Evolutionary conservation across 129 eudicot genomes (phyloP).

Genomic region (Pittosporum tobira): DNA sequence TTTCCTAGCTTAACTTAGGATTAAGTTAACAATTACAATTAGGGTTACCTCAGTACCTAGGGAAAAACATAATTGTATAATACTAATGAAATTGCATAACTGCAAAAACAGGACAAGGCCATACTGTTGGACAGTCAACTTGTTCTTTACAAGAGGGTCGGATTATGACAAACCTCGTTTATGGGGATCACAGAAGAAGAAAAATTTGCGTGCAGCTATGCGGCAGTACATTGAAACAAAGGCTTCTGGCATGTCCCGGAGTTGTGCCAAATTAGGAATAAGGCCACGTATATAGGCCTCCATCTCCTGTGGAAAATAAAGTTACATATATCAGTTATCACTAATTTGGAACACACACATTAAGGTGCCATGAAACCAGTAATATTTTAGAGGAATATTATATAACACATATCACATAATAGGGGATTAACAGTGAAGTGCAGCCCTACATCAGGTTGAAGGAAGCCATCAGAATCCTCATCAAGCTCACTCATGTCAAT

Average conservation of each 20-base stretch:
- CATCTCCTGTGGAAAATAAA: constrained; percentile 59
- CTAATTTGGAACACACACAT: not conserved
- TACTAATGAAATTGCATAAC: not conserved
- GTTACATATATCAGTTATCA: not conserved
- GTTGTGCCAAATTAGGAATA: constrained; percentile 95
- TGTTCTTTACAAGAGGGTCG: not conserved
- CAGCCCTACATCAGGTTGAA: constrained; percentile 71
- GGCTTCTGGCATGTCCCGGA: constrained; percentile 69
- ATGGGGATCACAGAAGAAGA: constrained; percentile 96
- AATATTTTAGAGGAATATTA: not conserved
- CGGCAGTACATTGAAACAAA: constrained; percentile 83
- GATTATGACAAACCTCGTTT: constrained; percentile 62
- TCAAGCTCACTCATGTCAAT: constrained; percentile 99
- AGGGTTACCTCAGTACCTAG: too few species aligned
- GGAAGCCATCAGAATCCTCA: constrained; percentile 98
- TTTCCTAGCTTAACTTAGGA: too few species aligned
- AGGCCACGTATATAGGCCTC: constrained; percentile 92
- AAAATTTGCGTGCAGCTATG: constrained; percentile 92
- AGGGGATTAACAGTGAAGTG: constrained; percentile 2
- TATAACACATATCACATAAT: not conserved
- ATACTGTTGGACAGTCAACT: too few species aligned
- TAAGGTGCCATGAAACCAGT: not conserved
- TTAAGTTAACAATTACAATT: too few species aligned
- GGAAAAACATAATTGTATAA: too few species aligned
- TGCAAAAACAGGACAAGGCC: not conserved